Evolutionary conservation across 2,329 filamentous ascomycete genomes (phyloP), one percentile per base, ranked within the genome.

Genomic region (Penicillium sp.): DNA sequence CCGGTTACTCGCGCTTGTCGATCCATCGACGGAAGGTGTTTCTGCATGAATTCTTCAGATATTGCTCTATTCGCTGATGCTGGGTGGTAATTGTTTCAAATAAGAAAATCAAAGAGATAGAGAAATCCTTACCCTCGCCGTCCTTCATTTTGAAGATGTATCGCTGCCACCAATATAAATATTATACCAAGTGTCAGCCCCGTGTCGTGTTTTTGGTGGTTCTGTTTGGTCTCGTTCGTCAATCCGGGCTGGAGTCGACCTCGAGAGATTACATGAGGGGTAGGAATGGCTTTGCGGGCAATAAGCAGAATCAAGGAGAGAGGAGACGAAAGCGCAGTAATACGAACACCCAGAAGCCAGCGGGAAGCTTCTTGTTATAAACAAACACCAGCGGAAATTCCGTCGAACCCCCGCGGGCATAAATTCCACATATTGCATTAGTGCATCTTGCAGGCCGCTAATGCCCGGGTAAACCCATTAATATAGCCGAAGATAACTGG

Each of bases 1-100:
- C 16, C 31, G 46, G n/a, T 42, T 59, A 37, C 54, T 63, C 10
- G 57, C 47, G n/a, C 46, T 52, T 15, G 60, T 64, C 21, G 59
- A 61, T 35, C 52, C 57, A 7, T 56, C 51, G n/a, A 61, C 44
- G 6, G 60, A 63, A 3, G 50, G 38, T n/a, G 47, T 55, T 13
- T 58, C 53, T 48, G 46, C 16, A 16, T 16, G 16, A n/a, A 25
- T 31, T 1, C 13, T 9, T 50, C 39, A 52, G 41, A 25, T 46
- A 10, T 32, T 39, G 6, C 16, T 15, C 9, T 32, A 3, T 41
- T 40, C 4, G 6, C 8, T 2, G 12, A 27, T 15, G 1, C 3
- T 25, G 9, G 18, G 13, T 40, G n/a, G 35, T n/a, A 6, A 23
- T 6, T 2, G 25, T 23, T 32, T 41, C 18, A 7, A 7, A 23